These are phyloP conservation scores for Apiospora pterosperma DNA, from an alignment of 2,329 filamentous ascomycete genomes.

Conservation along the genomic window DNA sequence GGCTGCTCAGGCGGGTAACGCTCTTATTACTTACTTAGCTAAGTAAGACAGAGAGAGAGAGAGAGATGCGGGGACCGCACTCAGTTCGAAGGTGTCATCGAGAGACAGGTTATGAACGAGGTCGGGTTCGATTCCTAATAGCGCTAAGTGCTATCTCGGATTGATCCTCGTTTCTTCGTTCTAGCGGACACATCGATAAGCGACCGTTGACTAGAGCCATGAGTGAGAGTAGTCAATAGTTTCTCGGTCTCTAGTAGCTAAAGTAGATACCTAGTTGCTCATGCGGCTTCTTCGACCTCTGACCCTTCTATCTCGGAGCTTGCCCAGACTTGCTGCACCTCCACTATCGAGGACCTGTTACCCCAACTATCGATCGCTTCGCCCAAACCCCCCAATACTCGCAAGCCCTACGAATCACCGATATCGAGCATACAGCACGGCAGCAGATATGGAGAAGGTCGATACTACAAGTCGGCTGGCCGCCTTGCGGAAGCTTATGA, in stretches of 20 bases:
- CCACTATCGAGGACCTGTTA: not conserved
- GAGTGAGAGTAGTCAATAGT: not conserved
- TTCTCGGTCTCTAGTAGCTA: not conserved
- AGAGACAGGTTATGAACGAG: too few relatives aligned
- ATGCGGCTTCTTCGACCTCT: slow-evolving; percentile 4
- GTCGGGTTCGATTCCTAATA: too few relatives aligned
- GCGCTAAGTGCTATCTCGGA: too few relatives aligned
- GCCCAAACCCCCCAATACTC: not conserved
- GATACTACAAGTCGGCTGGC: slow-evolving; percentile 75
- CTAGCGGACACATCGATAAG: not conserved
- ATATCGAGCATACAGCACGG: not conserved
- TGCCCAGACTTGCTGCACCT: not conserved
- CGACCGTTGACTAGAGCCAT: not conserved
- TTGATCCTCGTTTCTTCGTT: too few relatives aligned
- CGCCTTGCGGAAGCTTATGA: slow-evolving; percentile 81
- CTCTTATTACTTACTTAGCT: too few relatives aligned
- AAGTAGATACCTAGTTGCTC: not conserved
- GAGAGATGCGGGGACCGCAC: too few relatives aligned
- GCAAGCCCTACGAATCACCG: not conserved
- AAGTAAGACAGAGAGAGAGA: too few relatives aligned
- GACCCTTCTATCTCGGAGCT: not conserved
- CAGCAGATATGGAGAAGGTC: slow-evolving; percentile 66
- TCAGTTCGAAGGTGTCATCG: too few relatives aligned
- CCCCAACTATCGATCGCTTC: not conserved
- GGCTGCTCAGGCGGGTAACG: too few relatives aligned